A percentile compares a stretch with the other conserved stretches of the same genome.
phyloP scores from a whole-genome alignment of 2,329 filamentous ascomycete species.

The Grosmannia huntii region DNA sequence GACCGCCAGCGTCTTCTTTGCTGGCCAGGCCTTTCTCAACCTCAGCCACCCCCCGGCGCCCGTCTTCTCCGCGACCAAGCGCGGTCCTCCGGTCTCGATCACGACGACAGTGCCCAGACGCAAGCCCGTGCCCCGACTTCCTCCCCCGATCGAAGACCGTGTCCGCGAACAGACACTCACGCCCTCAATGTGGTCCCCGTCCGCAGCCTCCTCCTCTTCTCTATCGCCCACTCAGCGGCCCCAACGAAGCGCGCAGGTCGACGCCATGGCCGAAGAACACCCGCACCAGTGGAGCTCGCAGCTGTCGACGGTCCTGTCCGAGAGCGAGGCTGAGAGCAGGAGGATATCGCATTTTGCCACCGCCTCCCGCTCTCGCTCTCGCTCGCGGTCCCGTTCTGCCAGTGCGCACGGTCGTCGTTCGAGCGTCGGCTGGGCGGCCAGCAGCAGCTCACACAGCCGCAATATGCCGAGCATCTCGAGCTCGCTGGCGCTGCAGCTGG shows the following conservation, averaged over 20 bases:
- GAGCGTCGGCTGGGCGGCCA: constrained; percentile 14
- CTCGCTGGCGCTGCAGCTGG: constrained; percentile 32
- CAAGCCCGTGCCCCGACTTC: constrained; percentile 8
- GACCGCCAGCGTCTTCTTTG: constrained; percentile 24
- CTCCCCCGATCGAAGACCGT: constrained; percentile 1
- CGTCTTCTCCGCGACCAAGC: constrained; percentile 14
- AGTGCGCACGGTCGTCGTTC: constrained; percentile 16
- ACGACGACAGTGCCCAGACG: constrained; percentile 4
- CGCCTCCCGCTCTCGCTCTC: constrained; percentile 34
- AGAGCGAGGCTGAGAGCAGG: constrained; percentile 40
- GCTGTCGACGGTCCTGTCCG: constrained; percentile 50
- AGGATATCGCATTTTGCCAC: constrained; percentile 22
- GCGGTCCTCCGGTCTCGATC: neutral
- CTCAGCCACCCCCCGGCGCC: constrained; percentile 19
- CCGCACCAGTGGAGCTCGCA: constrained; percentile 52
- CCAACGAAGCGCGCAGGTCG: constrained; percentile 26
- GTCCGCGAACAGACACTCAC: constrained; percentile 1
- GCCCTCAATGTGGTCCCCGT: neutral
- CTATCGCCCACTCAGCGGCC: neutral
- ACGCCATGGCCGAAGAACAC: constrained; percentile 24
- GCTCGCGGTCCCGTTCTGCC: constrained; percentile 26
- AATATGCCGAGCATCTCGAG: constrained; percentile 46
- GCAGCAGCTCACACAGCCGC: constrained; percentile 33
- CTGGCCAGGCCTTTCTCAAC: constrained; percentile 27
- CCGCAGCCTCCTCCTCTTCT: constrained; percentile 2